Evolutionary conservation across 2,329 filamentous ascomycete species (phyloP), one percentile per base, ranked within the genome.

Genomic region (Lizonia empirigonia): DNA sequence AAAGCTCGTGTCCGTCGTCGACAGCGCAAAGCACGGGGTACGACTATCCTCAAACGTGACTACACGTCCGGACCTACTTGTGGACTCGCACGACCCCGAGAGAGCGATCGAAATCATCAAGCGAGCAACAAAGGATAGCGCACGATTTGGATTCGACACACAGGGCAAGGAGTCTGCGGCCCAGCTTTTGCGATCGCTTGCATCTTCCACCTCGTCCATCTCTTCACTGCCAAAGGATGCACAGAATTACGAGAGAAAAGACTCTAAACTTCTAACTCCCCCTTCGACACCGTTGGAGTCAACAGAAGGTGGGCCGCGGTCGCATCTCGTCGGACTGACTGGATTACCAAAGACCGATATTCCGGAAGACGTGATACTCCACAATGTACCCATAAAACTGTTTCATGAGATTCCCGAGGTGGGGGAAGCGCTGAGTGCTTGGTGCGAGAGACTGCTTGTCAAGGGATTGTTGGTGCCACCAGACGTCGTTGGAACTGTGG

Each of bases 371-470:
- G 76, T 85, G 0, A 67, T 76, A 5, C 80, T 85, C 49, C 87
- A 90, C 63, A 83, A 78, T 0, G 85, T 91, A 0, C 88, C 88
- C 0, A 89, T 92, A 55, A 91, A 91, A 70, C 64, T 90, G 4
- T 91, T 90, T 63, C 89, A 92, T 64, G 84, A 87, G 50, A 79
- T 85, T 0, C 81, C 84, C 0, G 77, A 77, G 1, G 76, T 91
- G 0, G 89, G 89, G 0, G 81, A 85, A 55, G 78, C 77, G 0
- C 67, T 90, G 45, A 84, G 84, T 10, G 67, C 75, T 1, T 91
- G 88, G 88, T 73, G 90, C 20, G 88, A 90, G 67, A 74, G 77
- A 19, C 70, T 91, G n/a, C 69, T 91, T 6, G 75, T 79, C 7
- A 74, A 77, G 0, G 76, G 78, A 0, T 65, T 78, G 0, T 62